Percentiles rank a stretch among this genome's conserved stretches.
These are phyloP conservation scores for Tolypocladium album DNA, from an alignment of 2,329 filamentous ascomycete genomes.

Conservation along the genomic window DNA sequence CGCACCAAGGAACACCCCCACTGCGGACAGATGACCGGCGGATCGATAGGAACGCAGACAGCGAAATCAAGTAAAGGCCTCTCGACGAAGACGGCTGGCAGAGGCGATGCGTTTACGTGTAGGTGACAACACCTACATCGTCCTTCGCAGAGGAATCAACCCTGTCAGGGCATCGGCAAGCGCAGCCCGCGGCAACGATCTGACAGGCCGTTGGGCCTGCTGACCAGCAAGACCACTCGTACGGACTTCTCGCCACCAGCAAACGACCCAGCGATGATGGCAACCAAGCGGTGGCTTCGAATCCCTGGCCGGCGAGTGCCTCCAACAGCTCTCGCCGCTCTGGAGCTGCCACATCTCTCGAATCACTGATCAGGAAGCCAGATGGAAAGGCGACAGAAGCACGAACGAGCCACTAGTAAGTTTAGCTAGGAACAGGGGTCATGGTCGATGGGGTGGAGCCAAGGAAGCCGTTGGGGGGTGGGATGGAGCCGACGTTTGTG, in stretches of 20 bases:
- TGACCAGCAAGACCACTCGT: neutral
- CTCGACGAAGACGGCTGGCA: neutral
- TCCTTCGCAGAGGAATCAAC: neutral
- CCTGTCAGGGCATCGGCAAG: neutral
- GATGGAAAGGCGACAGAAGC: slow-evolving; percentile 20
- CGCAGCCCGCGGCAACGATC: slow-evolving; percentile 6
- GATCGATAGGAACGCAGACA: neutral
- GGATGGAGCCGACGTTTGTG: neutral
- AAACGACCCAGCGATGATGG: neutral
- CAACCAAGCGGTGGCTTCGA: neutral
- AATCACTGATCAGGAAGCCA: slow-evolving; percentile 12
- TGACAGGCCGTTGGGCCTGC: slow-evolving; percentile 4
- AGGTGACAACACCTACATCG: too few species aligned
- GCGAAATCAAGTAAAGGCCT: neutral
- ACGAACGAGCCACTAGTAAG: slow-evolving; percentile 8
- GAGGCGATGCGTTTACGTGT: too few species aligned
- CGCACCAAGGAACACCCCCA: neutral
- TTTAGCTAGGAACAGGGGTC: slow-evolving; percentile 1
- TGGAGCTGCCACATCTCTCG: slow-evolving; percentile 7
- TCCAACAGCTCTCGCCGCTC: slow-evolving; percentile 2
- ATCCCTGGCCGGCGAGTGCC: neutral
- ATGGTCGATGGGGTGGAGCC: neutral
- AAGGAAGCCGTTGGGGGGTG: neutral
- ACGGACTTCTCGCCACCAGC: neutral
- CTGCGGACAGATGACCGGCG: neutral